Base-by-base conservation (phyloP, 169 alveolate species). In the Plasmodium sp. region DNA sequence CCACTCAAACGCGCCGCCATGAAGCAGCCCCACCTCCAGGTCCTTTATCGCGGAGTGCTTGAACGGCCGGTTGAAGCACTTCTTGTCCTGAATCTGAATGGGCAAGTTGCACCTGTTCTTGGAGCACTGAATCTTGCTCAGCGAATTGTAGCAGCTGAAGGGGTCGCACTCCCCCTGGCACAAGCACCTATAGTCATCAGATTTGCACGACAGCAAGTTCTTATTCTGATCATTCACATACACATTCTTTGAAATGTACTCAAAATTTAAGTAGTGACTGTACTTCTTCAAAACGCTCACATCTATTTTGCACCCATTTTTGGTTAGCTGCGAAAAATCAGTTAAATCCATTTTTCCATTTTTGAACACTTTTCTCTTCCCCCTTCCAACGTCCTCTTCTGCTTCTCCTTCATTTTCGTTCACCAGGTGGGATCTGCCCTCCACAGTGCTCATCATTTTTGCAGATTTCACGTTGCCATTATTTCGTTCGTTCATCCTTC, bases 41-140 rank as follows among this genome's bases (percentile, higher is more conserved):
- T 80, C 83, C 39, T 77, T 62, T 45, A 88, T 67, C 14, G 72
- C 56, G 12, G 94, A 88, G 5, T 80, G 71, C 45, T 77, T 92
- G 79, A 95, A 95, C 34, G 94, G 92, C 34, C 95, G 77, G 77
- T 95, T 95, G 83, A 86, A 92, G 54, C 97, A 95, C 74, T 84
- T 86, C 43, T 51, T 83, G 56, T 86, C 93, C 14, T 95, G 97
- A 45, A 85, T 74, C 12, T 71, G 34, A 74, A 79, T 85, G 0
- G 93, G 93, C 54, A 95, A 86, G 67, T 94, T 95, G 74, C 97
- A 95, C 72, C 84, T 81, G 56, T 73, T 86, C 43, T 84, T 91
- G 33, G 95, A 74, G 80, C 96, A 95, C 84, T 95, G 96, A n/a
- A 95, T 93, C 36, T 81, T 90, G 71, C 84, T 93, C 56, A 93